phyloP scores from a whole-genome alignment of 148 eudicot species.

The Silene uniflora region DNA sequence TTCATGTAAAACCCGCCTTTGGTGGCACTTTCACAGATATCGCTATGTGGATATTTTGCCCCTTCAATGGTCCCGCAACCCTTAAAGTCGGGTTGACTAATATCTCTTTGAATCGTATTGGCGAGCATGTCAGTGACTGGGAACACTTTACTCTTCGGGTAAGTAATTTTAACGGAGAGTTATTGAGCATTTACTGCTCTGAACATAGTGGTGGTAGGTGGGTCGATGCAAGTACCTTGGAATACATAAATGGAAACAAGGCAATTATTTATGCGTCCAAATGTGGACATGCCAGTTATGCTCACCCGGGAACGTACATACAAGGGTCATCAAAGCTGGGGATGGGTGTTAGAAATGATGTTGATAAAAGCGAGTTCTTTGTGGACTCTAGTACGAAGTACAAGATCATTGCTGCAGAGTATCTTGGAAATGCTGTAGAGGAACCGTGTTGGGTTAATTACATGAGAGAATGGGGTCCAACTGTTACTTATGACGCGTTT shows the following conservation, averaged over 20 bases:
- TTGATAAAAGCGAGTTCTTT: slow-evolving; percentile 51
- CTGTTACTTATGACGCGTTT: slow-evolving; percentile 50
- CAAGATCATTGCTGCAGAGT: slow-evolving; percentile 73
- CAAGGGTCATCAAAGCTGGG: slow-evolving; percentile 62
- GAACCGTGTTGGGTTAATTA: slow-evolving; percentile 88
- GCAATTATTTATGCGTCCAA: slow-evolving; percentile 71
- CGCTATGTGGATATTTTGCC: slow-evolving; percentile 93
- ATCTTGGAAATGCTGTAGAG: slow-evolving; percentile 49
- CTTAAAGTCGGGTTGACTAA: slow-evolving; percentile 58
- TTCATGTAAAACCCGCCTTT: slow-evolving; percentile 84
- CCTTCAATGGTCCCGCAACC: slow-evolving; percentile 87
- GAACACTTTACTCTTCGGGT: slow-evolving; percentile 88
- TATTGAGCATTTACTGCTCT: slow-evolving; percentile 68
- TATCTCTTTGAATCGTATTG: slow-evolving; percentile 44
- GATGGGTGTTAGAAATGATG: slow-evolving; percentile 75
- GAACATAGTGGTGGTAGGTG: slow-evolving; percentile 87
- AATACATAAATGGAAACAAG: slow-evolving; percentile 66
- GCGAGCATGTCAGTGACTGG: slow-evolving; percentile 93
- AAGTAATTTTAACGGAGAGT: slow-evolving; percentile 84
- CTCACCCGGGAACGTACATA: slow-evolving; percentile 67
- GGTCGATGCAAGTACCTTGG: slow-evolving; percentile 63
- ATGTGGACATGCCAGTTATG: slow-evolving; percentile 72
- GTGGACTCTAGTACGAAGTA: slow-evolving; percentile 71
- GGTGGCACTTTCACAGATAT: slow-evolving; percentile 94
- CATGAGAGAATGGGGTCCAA: slow-evolving; percentile 99